These are phyloP conservation scores for Venturia pyrina DNA, from an alignment of 2,329 filamentous ascomycete species.

Conservation along the genomic window DNA sequence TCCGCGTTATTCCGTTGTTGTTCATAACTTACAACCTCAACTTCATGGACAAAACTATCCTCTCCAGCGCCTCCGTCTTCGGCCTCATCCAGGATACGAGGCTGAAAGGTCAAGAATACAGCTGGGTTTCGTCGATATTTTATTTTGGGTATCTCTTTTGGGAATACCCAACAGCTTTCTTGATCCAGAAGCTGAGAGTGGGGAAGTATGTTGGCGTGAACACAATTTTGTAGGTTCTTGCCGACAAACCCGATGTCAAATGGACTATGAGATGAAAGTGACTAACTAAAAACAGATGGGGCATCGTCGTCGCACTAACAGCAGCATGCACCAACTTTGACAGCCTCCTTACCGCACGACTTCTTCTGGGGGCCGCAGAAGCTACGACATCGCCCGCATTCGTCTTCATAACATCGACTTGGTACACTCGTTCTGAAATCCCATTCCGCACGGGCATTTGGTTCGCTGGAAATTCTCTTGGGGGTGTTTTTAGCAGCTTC, in stretches of 20 bases:
- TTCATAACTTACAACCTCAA: constrained; percentile 17
- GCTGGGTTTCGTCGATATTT: constrained; percentile 64
- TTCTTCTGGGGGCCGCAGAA: constrained; percentile 61
- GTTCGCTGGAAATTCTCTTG: constrained; percentile 39
- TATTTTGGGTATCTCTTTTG: constrained; percentile 54
- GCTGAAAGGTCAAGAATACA: constrained; percentile 39
- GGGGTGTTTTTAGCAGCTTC: constrained; percentile 31
- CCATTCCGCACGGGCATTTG: constrained; percentile 34
- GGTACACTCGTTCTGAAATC: constrained; percentile 42
- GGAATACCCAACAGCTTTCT: not conserved
- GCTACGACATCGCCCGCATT: constrained; percentile 60
- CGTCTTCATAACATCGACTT: constrained; percentile 54
- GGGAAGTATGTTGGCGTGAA: constrained; percentile 13
- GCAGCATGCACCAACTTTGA: constrained; percentile 52
- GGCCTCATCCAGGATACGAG: constrained; percentile 13
- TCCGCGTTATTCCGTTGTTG: constrained; percentile 15
- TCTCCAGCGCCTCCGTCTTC: constrained; percentile 19
- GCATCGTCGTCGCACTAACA: constrained; percentile 48
- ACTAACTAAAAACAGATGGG: constrained; percentile 43
- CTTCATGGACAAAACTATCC: constrained; percentile 17
- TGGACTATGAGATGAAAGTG: constrained; percentile 24
- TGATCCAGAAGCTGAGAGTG: not conserved
- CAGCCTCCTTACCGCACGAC: constrained; percentile 50
- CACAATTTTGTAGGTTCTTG: constrained; percentile 12
- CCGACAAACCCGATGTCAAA: constrained; percentile 7